Evolutionary conservation across 345 rosid genomes (phyloP), one percentile per base, ranked within the genome.

Genomic region (Populus deltoides): DNA sequence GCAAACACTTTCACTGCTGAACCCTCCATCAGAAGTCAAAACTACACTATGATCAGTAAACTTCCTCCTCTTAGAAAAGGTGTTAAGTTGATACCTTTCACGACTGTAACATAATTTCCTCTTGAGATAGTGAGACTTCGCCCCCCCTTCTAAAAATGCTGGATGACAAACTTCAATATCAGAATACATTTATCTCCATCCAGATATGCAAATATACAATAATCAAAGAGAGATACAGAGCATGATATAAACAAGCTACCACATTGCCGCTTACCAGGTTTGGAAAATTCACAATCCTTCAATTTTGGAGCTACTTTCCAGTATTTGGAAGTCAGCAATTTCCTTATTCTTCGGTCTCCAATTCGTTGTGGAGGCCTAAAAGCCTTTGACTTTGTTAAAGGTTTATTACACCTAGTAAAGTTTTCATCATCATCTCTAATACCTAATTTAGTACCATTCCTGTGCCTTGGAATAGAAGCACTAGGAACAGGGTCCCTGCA

Each of bases 1-100:
- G n/a, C 93, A 86, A 84, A 88, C 95, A 83, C 97, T 96, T 84
- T 89, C 97, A 73, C 98, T 78, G 84, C 97, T 96, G 55, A 92
- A 83, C 31, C 89, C 90, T 71, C 96, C 93, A 82, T 92, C 98
- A 70, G 90, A 90, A 76, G 86, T 91, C 73, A 88, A 79, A 4
- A 85, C 74, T 61, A 87, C 85, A 73, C 91, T 85, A 82, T 75
- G 82, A 70, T 85, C 85, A 72, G 90, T 75, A 82, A 88, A 63
- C 85, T 88, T 96, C 86, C 91, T 89, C 87, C 87, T 91, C 86
- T 88, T 92, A 38, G 82, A 83, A 82, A 91, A 65, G n/a, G 49
- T 57, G 75, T 86, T 91, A 81, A 77, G 83, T 24, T 82, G 88
- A 85, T 74, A 77, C 71, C 85, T 74, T 69, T 88, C 93, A 45